These are phyloP conservation scores for Staphylotrichum longicolle DNA, from an alignment of 495 filamentous ascomycete genomes.

Conservation along the genomic window DNA sequence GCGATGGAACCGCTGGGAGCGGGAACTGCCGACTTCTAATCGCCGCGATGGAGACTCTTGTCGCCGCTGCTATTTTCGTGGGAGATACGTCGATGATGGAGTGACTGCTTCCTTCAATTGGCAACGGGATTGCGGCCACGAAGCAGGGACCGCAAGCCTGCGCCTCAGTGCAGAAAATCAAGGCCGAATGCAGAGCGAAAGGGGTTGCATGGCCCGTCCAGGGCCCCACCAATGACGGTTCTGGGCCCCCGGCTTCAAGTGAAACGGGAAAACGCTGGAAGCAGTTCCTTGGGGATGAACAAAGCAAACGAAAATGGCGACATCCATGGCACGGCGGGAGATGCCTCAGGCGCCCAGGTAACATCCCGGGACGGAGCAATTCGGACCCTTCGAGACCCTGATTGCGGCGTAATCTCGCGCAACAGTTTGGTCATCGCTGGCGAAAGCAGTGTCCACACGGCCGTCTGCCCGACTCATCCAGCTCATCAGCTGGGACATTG, in stretches of 20 bases:
- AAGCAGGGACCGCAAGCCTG: neutral
- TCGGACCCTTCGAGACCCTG: conserved; percentile 8
- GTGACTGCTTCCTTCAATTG: no score
- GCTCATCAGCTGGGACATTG: conserved; percentile 17
- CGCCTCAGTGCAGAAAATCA: conserved; percentile 11
- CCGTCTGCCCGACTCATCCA: conserved; percentile 6
- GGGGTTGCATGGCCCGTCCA: conserved; percentile 1
- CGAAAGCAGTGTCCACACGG: neutral
- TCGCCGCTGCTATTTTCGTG: conserved; percentile 17
- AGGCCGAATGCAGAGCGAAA: conserved; percentile 23
- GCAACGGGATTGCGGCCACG: no score
- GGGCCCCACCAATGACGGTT: conserved; percentile 4
- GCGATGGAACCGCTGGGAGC: neutral
- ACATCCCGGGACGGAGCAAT: neutral
- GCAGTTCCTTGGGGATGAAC: neutral
- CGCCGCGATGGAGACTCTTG: neutral
- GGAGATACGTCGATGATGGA: neutral
- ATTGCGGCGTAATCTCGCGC: conserved; percentile 10
- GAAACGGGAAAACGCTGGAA: conserved; percentile 8
- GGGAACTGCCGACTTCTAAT: conserved; percentile 1
- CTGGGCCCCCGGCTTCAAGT: neutral
- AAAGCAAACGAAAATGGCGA: conserved; percentile 10
- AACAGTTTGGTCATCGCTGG: conserved; percentile 10
- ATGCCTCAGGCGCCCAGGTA: conserved; percentile 14
- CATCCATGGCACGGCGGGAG: neutral